Percentiles rank a stretch among this genome's conserved stretches.
phyloP scores from a whole-genome alignment of 1,139 yeast species.

The Nadsonia starkeyi-henricii region DNA sequence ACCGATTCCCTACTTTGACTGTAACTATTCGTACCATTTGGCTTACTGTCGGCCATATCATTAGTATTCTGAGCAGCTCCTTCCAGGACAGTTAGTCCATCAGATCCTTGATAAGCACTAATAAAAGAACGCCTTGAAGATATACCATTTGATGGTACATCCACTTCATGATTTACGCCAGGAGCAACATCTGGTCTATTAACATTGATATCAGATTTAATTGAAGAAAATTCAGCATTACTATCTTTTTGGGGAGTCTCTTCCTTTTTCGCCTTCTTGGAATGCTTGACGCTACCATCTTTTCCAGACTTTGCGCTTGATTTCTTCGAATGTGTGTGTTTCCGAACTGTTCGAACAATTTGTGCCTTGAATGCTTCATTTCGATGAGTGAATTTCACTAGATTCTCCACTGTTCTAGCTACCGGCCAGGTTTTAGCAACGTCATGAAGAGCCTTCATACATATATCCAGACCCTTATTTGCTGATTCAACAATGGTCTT shows the following conservation, averaged over 20 bases:
- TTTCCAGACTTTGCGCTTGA: background rate
- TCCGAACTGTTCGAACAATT: conserved; percentile 17
- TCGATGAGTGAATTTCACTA: conserved; percentile 18
- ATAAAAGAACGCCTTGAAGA: background rate
- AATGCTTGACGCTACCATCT: background rate
- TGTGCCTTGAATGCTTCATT: conserved; percentile 17
- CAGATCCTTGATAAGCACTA: conserved; percentile 1
- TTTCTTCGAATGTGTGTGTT: background rate
- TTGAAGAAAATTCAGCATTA: background rate
- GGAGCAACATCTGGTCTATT: background rate
- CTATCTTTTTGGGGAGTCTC: background rate
- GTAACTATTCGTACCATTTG: background rate
- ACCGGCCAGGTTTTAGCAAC: conserved; percentile 34
- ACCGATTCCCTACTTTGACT: conserved; percentile 9
- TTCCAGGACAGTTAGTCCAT: conserved; percentile 1
- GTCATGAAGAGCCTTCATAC: conserved; percentile 39
- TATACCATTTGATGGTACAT: background rate
- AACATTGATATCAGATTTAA: background rate
- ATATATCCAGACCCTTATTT: conserved; percentile 38
- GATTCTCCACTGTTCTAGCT: conserved; percentile 24
- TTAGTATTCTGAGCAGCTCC: conserved; percentile 1
- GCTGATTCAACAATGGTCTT: conserved; percentile 47
- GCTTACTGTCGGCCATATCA: conserved; percentile 7
- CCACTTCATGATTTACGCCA: background rate
- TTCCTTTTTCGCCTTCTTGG: conserved; percentile 1